phyloP scores from a whole-genome alignment of 2,329 filamentous ascomycete genomes.

The Pseudogymnoascus destructans region DNA sequence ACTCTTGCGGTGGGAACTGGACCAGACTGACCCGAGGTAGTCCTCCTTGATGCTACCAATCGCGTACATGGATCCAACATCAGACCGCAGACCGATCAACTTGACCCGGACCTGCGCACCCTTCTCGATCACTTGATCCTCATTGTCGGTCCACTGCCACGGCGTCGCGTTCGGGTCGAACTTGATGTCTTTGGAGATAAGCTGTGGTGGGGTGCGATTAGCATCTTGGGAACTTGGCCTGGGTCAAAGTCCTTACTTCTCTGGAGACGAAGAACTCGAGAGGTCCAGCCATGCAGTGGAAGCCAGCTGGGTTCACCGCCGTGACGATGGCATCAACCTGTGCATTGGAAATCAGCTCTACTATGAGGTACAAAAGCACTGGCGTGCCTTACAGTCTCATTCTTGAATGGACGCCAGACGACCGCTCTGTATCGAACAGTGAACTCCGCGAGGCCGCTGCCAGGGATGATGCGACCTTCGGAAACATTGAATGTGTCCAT shows the following conservation, averaged over 20 bases:
- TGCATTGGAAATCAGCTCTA: constrained; percentile 14
- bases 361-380: constrained; percentile 3
- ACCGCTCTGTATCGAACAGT: constrained; percentile 91
- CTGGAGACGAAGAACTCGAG: constrained; percentile 68
- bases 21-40: constrained; percentile 46
- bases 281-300: constrained; percentile 75
- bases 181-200: constrained; percentile 84
- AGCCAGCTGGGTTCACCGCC: constrained; percentile 81
- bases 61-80: constrained; percentile 90
- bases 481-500: constrained; percentile 95
- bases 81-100: constrained; percentile 83
- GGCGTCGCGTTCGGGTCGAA: constrained; percentile 93
- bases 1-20: not conserved
- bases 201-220: constrained; percentile 34
- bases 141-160: constrained; percentile 93
- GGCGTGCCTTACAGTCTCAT: constrained; percentile 66
- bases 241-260: constrained; percentile 47
- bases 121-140: constrained; percentile 85
- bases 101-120: constrained; percentile 89
- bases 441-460: constrained; percentile 85
- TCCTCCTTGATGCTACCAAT: constrained; percentile 94
- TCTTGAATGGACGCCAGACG: constrained; percentile 95
- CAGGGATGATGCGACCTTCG: constrained; percentile 81
- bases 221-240: constrained; percentile 9
- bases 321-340: constrained; percentile 90